Evolutionary conservation across 805 yeast genomes (phyloP).

Genomic region (Wickerhamomyces queroliae): DNA sequence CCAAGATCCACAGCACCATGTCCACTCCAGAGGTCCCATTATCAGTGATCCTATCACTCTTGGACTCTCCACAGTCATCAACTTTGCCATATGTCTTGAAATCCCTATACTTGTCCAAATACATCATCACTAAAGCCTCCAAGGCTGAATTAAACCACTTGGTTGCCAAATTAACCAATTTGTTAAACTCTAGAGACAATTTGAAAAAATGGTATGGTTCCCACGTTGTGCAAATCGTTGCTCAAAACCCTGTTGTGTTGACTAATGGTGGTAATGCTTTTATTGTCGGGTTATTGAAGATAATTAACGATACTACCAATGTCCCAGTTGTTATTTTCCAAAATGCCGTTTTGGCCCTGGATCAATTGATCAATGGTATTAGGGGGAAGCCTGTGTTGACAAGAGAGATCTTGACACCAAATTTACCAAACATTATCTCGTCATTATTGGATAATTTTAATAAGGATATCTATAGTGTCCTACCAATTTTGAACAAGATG

Average conservation of each 20-base stretch:
- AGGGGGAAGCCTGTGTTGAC: constrained; percentile 81
- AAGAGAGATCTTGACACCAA: constrained; percentile 79
- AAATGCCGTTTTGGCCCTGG: constrained; percentile 25
- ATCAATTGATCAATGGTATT: constrained; percentile 34
- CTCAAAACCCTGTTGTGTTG: constrained; percentile 21
- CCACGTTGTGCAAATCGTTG: constrained; percentile 23
- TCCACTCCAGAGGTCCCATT: constrained; percentile 20
- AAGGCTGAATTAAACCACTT: constrained; percentile 47
- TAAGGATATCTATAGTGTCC: constrained; percentile 25
- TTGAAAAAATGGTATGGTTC: constrained; percentile 30
- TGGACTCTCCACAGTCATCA: constrained; percentile 15
- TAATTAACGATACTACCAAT: constrained; percentile 26
- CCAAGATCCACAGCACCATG: constrained; percentile 3
- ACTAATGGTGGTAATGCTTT: constrained; percentile 32
- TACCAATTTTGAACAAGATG: constrained; percentile 37
- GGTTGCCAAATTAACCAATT: constrained; percentile 26
- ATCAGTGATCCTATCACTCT: constrained; percentile 12
- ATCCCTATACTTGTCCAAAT: constrained; percentile 15
- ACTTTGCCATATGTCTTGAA: constrained; percentile 17
- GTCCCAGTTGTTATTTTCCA: constrained; percentile 22
- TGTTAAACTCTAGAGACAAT: constrained; percentile 29
- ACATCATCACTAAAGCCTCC: constrained; percentile 35
- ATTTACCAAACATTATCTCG: constrained; percentile 56
- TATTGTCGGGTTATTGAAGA: constrained; percentile 29
- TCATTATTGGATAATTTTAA: constrained; percentile 41